These are phyloP conservation scores for Myriosclerotinia scirpicola DNA, from an alignment of 2,329 filamentous ascomycete genomes.

Conservation along the genomic window DNA sequence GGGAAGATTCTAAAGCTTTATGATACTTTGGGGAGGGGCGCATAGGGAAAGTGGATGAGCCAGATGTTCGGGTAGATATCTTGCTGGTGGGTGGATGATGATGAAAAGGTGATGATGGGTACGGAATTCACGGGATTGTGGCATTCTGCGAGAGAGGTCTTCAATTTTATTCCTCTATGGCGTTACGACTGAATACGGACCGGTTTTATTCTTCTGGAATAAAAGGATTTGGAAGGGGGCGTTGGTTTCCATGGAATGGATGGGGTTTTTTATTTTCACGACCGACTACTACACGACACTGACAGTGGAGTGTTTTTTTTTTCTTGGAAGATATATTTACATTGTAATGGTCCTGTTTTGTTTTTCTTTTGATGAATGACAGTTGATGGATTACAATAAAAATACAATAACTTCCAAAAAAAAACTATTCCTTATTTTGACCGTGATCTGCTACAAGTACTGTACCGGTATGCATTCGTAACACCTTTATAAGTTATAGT, in stretches of 20 bases:
- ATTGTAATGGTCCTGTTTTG: not conserved
- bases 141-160: constrained; percentile 21
- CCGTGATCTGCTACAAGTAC: too few relatives aligned
- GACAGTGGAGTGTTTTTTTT: not conserved
- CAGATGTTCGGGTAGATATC: not conserved
- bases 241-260: constrained; percentile 8
- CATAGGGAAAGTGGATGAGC: not conserved
- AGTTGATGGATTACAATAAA: too few relatives aligned
- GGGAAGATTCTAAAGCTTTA: constrained; percentile 1
- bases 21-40: not conserved
- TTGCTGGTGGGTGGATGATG: not conserved
- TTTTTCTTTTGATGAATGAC: not conserved
- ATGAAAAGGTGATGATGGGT: not conserved
- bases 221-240: not conserved
- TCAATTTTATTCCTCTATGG: constrained; percentile 7
- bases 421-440: too few relatives aligned
- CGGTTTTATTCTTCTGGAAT: not conserved
- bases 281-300: not conserved
- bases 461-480: too few relatives aligned
- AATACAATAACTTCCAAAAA: too few relatives aligned
- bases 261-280: not conserved
- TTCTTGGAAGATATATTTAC: not conserved
- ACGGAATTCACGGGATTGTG: constrained; percentile 17
- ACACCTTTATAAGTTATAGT: too few relatives aligned
- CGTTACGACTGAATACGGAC: constrained; percentile 12